phyloP scores from a whole-genome alignment of 345 rosid species.

The Eucalyptus leucophloia region DNA sequence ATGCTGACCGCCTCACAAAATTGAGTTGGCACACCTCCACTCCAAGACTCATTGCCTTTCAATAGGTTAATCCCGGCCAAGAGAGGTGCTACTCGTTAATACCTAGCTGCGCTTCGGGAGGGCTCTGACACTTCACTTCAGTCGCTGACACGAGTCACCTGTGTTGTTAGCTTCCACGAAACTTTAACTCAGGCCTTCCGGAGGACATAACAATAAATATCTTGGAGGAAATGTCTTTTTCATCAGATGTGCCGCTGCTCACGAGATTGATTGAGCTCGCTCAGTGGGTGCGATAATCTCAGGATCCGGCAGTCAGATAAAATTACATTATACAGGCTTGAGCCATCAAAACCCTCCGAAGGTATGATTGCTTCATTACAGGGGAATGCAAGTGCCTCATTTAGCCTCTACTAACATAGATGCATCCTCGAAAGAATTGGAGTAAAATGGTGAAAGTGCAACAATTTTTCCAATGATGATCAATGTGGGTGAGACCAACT shows the following conservation, averaged over 20 bases:
- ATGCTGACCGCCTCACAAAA: neutral
- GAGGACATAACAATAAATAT: neutral
- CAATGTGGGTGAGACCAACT: conserved; percentile 69
- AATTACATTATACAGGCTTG: neutral
- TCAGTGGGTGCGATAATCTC: neutral
- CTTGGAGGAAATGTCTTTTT: neutral
- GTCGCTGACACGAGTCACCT: neutral
- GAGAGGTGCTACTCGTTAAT: neutral
- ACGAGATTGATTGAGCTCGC: neutral
- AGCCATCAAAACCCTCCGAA: neutral
- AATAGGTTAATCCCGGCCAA: neutral
- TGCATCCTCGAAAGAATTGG: conserved; percentile 28
- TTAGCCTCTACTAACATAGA: conserved; percentile 23
- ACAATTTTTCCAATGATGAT: conserved; percentile 82
- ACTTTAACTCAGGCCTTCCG: neutral
- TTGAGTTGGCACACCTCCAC: neutral
- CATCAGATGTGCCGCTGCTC: neutral
- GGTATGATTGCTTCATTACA: neutral
- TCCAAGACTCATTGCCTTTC: neutral
- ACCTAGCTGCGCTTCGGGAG: neutral
- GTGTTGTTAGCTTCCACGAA: neutral
- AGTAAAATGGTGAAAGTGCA: conserved; percentile 78
- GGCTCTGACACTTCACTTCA: neutral
- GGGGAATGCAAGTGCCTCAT: neutral
- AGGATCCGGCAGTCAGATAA: neutral